Conservation (phyloP, 2,329 filamentous ascomycete genomes). For the Pyrenochaeta sp. region DNA sequence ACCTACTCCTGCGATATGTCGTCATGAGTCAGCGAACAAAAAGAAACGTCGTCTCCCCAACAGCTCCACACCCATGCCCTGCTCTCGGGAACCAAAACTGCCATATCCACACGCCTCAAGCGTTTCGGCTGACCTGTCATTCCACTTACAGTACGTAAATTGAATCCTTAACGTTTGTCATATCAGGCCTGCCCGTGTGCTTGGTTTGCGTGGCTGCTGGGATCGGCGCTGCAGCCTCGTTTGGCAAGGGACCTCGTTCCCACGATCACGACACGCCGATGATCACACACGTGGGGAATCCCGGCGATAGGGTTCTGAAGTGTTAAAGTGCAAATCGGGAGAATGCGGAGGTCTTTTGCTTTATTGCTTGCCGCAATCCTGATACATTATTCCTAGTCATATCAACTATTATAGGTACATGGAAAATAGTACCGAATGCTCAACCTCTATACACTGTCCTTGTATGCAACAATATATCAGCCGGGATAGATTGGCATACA, state of each 20-base stretch:
- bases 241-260: not conserved
- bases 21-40: conserved; percentile 4
- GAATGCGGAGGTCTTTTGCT: no score
- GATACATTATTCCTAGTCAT: not conserved
- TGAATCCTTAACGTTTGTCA: conserved; percentile 3
- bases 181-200: conserved; percentile 5
- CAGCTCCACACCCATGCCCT: not conserved
- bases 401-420: not conserved
- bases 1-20: not conserved
- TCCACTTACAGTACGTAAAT: conserved; percentile 9
- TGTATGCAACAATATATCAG: conserved; percentile 5
- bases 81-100: not conserved
- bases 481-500: conserved; percentile 4
- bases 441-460: not conserved
- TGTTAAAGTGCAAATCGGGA: no score
- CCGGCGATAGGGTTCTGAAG: no score
- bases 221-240: conserved; percentile 8
- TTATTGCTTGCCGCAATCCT: no score
- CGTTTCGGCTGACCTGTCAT: not conserved
- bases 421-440: not conserved
- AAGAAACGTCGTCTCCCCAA: not conserved
- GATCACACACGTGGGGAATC: conserved; percentile 1
- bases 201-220: conserved; percentile 1
- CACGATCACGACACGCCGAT: not conserved
- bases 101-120: not conserved